phyloP scores from a whole-genome alignment of 345 rosid species.

The Rhizophora apiculata region DNA sequence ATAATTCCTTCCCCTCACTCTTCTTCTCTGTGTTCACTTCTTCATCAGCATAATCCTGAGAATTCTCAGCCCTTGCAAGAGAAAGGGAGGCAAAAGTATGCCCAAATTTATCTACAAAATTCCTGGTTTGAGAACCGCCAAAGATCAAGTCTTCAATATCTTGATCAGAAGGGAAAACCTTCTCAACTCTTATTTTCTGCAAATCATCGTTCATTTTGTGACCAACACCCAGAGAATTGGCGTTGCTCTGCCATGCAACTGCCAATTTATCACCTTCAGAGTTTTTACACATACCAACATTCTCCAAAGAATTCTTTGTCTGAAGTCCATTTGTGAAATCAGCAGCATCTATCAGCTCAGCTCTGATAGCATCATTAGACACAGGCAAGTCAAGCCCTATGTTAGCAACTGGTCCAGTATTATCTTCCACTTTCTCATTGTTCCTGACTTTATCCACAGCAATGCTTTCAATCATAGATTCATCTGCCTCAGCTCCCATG shows the following conservation, averaged over 20 bases:
- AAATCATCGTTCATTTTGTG: conserved; percentile 15
- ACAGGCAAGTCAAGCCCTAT: conserved; percentile 15
- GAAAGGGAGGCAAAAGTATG: conserved; percentile 9
- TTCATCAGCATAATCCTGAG: conserved; percentile 9
- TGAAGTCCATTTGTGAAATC: conserved; percentile 7
- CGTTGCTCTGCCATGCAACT: conserved; percentile 5
- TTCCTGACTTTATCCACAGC: conserved; percentile 6
- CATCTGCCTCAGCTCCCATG: conserved; percentile 7
- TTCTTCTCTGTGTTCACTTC: conserved; percentile 14
- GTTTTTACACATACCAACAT: conserved; percentile 8
- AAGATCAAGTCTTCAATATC: conserved; percentile 28
- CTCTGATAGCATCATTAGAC: not conserved
- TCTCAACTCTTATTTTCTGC: conserved; percentile 10
- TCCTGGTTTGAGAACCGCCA: conserved; percentile 23
- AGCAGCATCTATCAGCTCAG: conserved; percentile 5
- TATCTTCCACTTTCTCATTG: conserved; percentile 18
- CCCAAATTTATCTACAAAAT: conserved; percentile 11
- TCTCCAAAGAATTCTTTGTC: not conserved
- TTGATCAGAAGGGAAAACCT: conserved; percentile 27
- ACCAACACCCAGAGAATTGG: not conserved
- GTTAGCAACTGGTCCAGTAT: conserved; percentile 21
- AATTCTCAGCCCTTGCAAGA: conserved; percentile 1
- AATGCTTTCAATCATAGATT: conserved; percentile 9
- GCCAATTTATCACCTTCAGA: conserved; percentile 11
- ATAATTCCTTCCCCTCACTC: conserved; percentile 23